Evolutionary conservation across 768 basidiomycete species (phyloP).

Genomic region (Mycena leptocephala): DNA sequence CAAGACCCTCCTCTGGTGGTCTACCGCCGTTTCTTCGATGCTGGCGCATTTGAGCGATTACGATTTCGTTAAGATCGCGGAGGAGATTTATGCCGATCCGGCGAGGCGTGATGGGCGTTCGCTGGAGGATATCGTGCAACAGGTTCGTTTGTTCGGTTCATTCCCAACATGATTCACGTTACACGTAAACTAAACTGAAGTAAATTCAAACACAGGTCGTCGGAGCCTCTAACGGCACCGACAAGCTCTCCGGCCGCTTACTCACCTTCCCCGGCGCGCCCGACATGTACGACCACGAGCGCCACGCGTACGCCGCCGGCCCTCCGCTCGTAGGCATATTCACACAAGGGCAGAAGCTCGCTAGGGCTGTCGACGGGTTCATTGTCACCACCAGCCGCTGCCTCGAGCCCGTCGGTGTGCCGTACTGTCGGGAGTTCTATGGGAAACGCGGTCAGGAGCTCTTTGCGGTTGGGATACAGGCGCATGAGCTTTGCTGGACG

Average conservation of each 20-base stretch:
- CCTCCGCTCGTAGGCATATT: background rate
- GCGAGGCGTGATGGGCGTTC: background rate
- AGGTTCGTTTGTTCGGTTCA: background rate
- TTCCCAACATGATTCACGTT: background rate
- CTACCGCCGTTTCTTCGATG: background rate
- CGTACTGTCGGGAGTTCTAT: too few species aligned
- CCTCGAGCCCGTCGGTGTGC: too few species aligned
- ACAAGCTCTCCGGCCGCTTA: slow-evolving; percentile 6
- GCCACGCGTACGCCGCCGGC: slow-evolving; percentile 1
- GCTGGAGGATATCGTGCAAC: background rate
- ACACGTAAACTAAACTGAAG: background rate
- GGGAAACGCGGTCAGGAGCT: too few species aligned
- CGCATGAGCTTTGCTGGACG: slow-evolving; percentile 13
- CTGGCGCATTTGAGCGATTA: slow-evolving; percentile 15
- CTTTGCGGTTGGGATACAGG: too few species aligned
- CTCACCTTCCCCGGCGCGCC: slow-evolving; percentile 4
- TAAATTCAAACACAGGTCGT: slow-evolving; percentile 3
- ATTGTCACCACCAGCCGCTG: too few species aligned
- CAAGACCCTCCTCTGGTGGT: too few species aligned
- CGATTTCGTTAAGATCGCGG: slow-evolving; percentile 13
- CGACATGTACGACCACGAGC: slow-evolving; percentile 30
- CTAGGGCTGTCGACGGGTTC: too few species aligned
- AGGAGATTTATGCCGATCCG: too few species aligned
- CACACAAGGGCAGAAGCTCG: background rate
- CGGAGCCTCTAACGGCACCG: slow-evolving; percentile 15